Conservation (phyloP, 306 rosid genomes). For the Pyrus pyrifolia region DNA sequence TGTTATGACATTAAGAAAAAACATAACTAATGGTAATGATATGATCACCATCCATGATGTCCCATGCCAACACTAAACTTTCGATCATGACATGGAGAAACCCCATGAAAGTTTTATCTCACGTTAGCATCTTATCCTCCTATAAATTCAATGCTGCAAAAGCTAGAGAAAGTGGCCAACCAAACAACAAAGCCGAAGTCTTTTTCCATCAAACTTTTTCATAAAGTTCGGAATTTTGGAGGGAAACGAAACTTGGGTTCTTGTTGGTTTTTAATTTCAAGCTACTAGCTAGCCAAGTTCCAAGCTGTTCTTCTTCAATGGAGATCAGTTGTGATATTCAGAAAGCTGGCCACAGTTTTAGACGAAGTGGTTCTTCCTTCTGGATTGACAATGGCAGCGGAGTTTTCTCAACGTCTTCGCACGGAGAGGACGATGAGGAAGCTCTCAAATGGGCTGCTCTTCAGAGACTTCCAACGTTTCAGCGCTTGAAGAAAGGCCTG, state of each 20-base stretch:
- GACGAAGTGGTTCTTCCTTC: background rate
- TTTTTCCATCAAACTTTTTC: background rate
- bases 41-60: background rate
- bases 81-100: background rate
- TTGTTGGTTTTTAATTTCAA: background rate
- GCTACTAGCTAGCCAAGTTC: background rate
- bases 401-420: conserved; percentile 4
- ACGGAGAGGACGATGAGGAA: conserved; percentile 13
- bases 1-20: no score
- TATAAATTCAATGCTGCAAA: background rate
- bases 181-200: background rate
- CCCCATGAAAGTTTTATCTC: background rate
- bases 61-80: background rate
- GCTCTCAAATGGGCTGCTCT: conserved; percentile 22
- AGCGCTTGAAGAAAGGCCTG: conserved; percentile 13
- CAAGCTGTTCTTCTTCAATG: background rate
- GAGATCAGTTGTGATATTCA: conserved; percentile 9
- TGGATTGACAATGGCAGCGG: background rate
- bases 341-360: conserved; percentile 12
- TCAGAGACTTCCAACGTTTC: conserved; percentile 10
- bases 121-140: no score
- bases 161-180: background rate
- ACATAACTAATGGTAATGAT: no score
- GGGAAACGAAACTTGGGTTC: background rate
- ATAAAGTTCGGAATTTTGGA: background rate